A percentile compares a stretch with the other conserved stretches of the same genome.
Evolutionary conservation across 805 yeast genomes (phyloP).

Genomic region (Saturnispora bothae): DNA sequence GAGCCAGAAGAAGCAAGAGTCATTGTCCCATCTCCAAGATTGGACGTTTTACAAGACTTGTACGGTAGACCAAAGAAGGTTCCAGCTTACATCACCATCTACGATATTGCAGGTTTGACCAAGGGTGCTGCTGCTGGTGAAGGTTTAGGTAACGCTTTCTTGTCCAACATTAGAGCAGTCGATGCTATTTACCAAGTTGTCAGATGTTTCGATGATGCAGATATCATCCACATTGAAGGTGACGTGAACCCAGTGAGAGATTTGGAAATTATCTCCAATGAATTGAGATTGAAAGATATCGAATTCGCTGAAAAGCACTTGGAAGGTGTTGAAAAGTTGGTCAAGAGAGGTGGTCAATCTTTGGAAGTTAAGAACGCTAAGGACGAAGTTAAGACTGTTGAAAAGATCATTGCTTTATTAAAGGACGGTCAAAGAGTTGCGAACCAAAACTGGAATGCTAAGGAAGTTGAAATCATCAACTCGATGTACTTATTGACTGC

Average conservation of each 20-base stretch:
- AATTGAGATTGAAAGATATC: constrained; percentile 91
- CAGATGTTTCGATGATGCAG: constrained; percentile 95
- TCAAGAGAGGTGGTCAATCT: constrained; percentile 56
- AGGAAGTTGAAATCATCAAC: constrained; percentile 60
- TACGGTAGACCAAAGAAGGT: constrained; percentile 79
- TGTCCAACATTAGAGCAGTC: constrained; percentile 92
- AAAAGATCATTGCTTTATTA: constrained; percentile 50
- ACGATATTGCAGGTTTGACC: constrained; percentile 96
- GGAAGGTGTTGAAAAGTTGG: constrained; percentile 44
- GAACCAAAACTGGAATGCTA: constrained; percentile 46
- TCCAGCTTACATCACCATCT: constrained; percentile 87
- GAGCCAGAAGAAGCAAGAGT: constrained; percentile 98
- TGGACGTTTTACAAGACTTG: constrained; percentile 62
- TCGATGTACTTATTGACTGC: constrained; percentile 70
- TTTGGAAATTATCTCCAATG: constrained; percentile 82
- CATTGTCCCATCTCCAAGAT: constrained; percentile 81
- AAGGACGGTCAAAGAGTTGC: constrained; percentile 58
- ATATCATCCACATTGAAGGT: constrained; percentile 92
- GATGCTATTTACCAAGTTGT: constrained; percentile 98
- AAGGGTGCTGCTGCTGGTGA: constrained; percentile 96
- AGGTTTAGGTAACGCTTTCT: constrained; percentile 96
- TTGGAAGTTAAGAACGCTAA: constrained; percentile 54
- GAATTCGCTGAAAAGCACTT: constrained; percentile 67
- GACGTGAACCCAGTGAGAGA: constrained; percentile 95
- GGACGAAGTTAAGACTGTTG: constrained; percentile 47